These are phyloP conservation scores for Hypoxylon lienhwacheense DNA, from an alignment of 495 filamentous ascomycete species.

Conservation along the genomic window DNA sequence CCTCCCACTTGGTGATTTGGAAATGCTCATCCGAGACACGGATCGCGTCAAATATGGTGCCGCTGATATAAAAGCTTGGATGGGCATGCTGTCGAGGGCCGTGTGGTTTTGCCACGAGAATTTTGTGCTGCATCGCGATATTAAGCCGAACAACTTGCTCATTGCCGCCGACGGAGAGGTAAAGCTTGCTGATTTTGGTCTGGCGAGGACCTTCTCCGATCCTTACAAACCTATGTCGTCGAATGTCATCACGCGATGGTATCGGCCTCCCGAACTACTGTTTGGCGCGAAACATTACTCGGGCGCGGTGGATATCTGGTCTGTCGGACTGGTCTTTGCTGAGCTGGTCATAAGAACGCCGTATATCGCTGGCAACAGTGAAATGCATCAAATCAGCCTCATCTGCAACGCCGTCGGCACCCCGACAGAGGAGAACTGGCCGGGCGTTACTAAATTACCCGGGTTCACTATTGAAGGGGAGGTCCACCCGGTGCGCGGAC, in stretches of 20 bases:
- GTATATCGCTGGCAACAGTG: slow-evolving; percentile 68
- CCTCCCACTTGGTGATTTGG: slow-evolving; percentile 85
- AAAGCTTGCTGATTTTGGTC: slow-evolving; percentile 96
- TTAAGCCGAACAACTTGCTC: slow-evolving; percentile 98
- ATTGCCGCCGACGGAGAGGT: slow-evolving; percentile 90
- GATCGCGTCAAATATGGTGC: slow-evolving; percentile 64
- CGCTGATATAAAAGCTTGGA: slow-evolving; percentile 97
- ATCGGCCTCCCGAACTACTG: slow-evolving; percentile 89
- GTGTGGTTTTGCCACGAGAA: slow-evolving; percentile 98
- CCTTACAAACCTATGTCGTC: slow-evolving; percentile 86
- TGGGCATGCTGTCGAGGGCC: slow-evolving; percentile 91
- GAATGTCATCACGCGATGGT: slow-evolving; percentile 96
- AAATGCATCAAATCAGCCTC: slow-evolving; percentile 76
- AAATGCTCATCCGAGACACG: slow-evolving; percentile 86
- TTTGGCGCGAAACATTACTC: slow-evolving; percentile 88
- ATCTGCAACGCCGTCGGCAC: slow-evolving; percentile 87
- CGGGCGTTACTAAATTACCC: slow-evolving; percentile 80
- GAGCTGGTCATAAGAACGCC: slow-evolving; percentile 83
- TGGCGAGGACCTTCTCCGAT: slow-evolving; percentile 85
- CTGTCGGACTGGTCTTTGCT: slow-evolving; percentile 88
- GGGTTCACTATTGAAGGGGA: slow-evolving; percentile 69
- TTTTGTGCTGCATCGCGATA: slow-evolving; percentile 92
- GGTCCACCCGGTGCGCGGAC: slow-evolving; percentile 61
- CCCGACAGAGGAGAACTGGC: slow-evolving; percentile 93
- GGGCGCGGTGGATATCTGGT: slow-evolving; percentile 92